Conservation (phyloP, 129 eudicot genomes). For the Glebionis coronaria region DNA sequence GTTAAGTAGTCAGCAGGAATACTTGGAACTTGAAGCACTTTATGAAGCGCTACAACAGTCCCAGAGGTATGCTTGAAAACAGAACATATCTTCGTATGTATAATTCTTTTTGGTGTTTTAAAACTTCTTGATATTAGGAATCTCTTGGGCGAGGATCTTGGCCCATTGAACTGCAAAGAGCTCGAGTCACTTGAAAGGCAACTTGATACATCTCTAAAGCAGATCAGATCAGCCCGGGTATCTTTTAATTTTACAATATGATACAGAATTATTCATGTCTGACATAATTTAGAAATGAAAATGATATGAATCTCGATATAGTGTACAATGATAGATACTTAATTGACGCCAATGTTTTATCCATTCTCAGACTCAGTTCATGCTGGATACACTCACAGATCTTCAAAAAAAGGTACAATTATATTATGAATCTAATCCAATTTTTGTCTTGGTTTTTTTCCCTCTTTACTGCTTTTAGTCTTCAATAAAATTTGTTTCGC, state of each 20-base stretch:
- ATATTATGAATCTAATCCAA: background rate
- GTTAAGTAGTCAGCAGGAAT: constrained; percentile 90
- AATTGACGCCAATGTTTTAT: background rate
- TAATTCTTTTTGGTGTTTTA: background rate
- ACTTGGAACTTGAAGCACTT: constrained; percentile 83
- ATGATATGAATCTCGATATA: background rate
- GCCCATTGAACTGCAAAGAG: constrained; percentile 92
- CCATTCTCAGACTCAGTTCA: constrained; percentile 64
- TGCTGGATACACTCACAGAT: constrained; percentile 85
- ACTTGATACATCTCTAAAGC: constrained; percentile 86
- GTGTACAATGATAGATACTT: background rate
- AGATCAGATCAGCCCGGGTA: constrained; percentile 86
- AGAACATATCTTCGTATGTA: background rate
- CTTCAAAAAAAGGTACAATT: constrained; percentile 69
- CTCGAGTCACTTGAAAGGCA: constrained; percentile 89
- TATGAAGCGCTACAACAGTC: constrained; percentile 80
- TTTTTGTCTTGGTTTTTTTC: too few species aligned
- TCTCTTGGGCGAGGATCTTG: constrained; percentile 95
- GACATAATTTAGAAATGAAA: too few species aligned
- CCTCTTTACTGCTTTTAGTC: background rate
- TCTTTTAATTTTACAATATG: background rate
- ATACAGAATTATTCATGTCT: background rate
- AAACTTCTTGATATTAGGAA: constrained; percentile 38
- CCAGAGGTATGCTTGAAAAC: constrained; percentile 46
- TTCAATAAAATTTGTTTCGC: constrained; percentile 7